These are phyloP conservation scores for Nicotiana tabacum DNA, from an alignment of 257 asterid species.

Conservation along the genomic window DNA sequence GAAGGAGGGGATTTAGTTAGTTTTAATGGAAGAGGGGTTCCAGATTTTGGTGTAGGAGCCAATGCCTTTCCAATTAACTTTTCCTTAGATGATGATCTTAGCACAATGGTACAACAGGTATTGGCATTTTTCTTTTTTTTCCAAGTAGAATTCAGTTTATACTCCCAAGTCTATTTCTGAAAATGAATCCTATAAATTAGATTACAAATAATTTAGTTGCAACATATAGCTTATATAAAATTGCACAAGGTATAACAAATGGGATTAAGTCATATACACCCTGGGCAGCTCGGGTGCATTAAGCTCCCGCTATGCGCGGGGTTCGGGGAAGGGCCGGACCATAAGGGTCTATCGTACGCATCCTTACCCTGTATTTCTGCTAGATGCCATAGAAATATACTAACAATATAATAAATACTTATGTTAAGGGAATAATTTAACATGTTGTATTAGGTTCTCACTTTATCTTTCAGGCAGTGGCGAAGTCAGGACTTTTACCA, in stretches of 20 bases:
- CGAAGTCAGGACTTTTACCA: too few relatives aligned
- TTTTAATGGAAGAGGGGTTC: not conserved
- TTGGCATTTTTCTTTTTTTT: too few relatives aligned
- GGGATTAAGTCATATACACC: not conserved
- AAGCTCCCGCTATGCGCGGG: too few relatives aligned
- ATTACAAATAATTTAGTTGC: not conserved
- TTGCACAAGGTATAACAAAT: not conserved
- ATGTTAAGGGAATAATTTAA: too few relatives aligned
- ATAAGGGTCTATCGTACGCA: too few relatives aligned
- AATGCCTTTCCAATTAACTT: not conserved
- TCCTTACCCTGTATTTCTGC: too few relatives aligned
- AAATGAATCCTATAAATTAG: not conserved
- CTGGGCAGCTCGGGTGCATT: too few relatives aligned
- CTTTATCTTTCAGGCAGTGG: too few relatives aligned
- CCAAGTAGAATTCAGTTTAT: not conserved
- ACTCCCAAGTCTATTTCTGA: not conserved
- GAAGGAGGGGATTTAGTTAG: not conserved
- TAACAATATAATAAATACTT: too few relatives aligned
- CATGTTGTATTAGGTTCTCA: too few relatives aligned
- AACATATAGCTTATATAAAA: not conserved
- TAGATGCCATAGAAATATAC: too few relatives aligned
- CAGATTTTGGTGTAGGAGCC: not conserved
- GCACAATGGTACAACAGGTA: conserved; percentile 3
- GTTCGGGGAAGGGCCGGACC: too few relatives aligned
- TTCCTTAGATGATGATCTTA: not conserved